Base-by-base conservation (phyloP, 768 basidiomycete genomes). In the Strobilomyces confusus region DNA sequence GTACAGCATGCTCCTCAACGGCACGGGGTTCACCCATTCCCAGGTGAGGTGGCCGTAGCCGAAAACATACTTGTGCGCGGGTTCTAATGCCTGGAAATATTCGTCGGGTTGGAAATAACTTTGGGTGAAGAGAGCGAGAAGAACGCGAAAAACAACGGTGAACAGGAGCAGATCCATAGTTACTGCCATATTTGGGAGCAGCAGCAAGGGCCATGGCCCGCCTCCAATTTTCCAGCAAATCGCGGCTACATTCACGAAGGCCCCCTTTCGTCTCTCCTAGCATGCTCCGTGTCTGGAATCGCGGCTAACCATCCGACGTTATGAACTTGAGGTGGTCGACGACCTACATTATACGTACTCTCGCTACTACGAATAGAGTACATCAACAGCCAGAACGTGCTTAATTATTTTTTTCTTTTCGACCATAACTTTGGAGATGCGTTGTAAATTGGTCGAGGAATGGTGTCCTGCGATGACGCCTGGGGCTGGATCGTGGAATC, bases 51-150 rank as follows among this genome's bases (percentile, higher is more conserved):
- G 79, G 2, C 94, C 95, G 71, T 92, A 92, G 43, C 94, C 93
- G 67, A 92, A 98, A 46, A 97, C 91, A 40, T 85, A 71, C 51
- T 77, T 78, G 68, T 98, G 89, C 0, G 97, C 97, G 43, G 91
- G 88, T 66, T 99, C 97, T 41, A 98, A 78, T 7, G 93, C 81
- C 66, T 99, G 97, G 62, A 88, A 98, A 70, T 89, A 95, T 70
- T 98, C 97, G 69, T 99, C 97, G 9, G 97, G 94, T 68, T 98
- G 95, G 68, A 98, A 98, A 73, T 88, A 89, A 5, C 94, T 92
- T 49, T 79, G 78, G 0, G 92, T 94, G 37, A 73, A 71, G 30
- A 95, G 65, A 0, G 91, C 86, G 42, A 90, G 73, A 9, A 72
- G 53, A 47, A 89, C 67, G 43, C 89, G 83, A 58, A 83, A 63